Base-by-base conservation (phyloP, 2,329 filamentous ascomycete genomes). In the Graphilbum sp. region DNA sequence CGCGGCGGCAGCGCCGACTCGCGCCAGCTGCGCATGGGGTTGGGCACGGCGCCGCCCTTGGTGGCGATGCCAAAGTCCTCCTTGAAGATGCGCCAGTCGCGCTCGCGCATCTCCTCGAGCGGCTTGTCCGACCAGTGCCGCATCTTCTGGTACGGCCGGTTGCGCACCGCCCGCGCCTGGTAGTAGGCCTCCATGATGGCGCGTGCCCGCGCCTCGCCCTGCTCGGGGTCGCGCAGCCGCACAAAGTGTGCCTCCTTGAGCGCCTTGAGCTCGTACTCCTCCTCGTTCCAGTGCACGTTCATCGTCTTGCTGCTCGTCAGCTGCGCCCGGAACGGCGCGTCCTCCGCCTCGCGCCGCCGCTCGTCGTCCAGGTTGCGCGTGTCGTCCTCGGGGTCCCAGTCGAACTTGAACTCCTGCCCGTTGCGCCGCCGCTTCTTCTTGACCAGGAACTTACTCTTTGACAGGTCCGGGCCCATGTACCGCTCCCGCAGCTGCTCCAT, bases 1-100 rank as follows among this genome's bases (percentile, higher is more conserved):
- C 75, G 69, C 43, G 72, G 68, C 3, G 90, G 87, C 30, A 98
- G 66, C 6, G 68, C 69, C 4, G 87, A 93, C 57, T 98, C 90
- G 34, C 71, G 54, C 90, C 90, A 98, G 48, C 69, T 85, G 36
- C 90, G 85, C 87, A 98, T 96, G 1, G 90, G 90, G 50, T 96
- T 88, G 1, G 90, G 90, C 40, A 96, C 85, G 20, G 71, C 69
- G 32, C 88, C 88, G 41, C 90, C 90, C 57, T 94, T 96, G 9
- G 86, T 95, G 31, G 79, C 70, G 54, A 98, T 98, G 49, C 90
- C 92, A 62, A 94, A 96, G 58, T 98, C 87, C 57, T 96, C 90
- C 61, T 96, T 98, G 75, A 98, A 95, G 50, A 98, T 96, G 54
- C 90, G 83, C 90, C 90, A 98, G 59, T 98, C 90, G 55, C 90